phyloP scores from a whole-genome alignment of 108 stramenopile species.

The Cyclostephanos tholiformis region DNA sequence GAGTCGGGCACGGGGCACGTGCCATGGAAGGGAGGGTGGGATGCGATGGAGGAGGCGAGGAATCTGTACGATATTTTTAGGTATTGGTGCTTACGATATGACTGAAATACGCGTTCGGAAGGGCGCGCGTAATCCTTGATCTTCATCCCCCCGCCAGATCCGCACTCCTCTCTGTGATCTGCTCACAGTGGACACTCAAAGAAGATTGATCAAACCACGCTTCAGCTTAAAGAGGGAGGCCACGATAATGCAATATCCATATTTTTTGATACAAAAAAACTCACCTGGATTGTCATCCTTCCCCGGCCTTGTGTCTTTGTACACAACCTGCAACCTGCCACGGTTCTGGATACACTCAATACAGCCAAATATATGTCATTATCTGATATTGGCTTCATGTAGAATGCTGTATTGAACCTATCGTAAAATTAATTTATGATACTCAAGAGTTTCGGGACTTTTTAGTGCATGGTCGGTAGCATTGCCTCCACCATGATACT shows the following conservation, averaged over 20 bases:
- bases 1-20: no score
- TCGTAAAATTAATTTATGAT: constrained; percentile 74
- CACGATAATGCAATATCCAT: background rate
- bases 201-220: background rate
- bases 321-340: constrained; percentile 82
- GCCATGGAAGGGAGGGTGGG: no score
- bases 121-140: no score
- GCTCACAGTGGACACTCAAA: background rate
- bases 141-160: no score
- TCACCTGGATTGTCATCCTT: constrained; percentile 38
- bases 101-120: no score
- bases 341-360: constrained; percentile 75
- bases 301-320: constrained; percentile 51
- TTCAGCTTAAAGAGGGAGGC: background rate
- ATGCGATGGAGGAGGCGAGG: no score
- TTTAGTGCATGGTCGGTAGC: no score
- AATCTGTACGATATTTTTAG: no score
- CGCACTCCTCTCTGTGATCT: no score
- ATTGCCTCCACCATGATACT: no score
- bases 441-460: constrained; percentile 76
- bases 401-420: constrained; percentile 66
- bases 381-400: constrained; percentile 74
- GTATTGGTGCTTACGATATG: no score
- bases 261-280: background rate
- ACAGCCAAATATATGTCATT: constrained; percentile 69